Evolutionary conservation across 345 rosid species (phyloP), one percentile per base, ranked within the genome.

Genomic region (Brassica incana): DNA sequence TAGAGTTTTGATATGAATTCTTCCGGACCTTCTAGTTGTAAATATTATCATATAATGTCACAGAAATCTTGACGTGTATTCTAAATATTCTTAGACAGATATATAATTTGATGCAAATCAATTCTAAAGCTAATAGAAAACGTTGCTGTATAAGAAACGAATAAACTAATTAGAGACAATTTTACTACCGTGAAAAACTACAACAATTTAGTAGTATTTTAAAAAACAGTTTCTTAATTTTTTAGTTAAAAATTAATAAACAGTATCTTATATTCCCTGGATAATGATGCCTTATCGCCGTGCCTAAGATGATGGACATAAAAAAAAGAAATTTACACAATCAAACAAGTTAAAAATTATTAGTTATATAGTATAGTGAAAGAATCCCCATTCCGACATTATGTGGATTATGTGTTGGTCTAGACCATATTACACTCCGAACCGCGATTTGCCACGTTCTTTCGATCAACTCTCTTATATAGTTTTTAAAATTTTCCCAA

Each of bases 141-240:
- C 43, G 62, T 30, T 48, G 36, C 7, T 32, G 69, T 43, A 48
- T 43, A 73, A 45, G 67, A 65, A 74, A 65, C 52, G 58, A 50
- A 65, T 61, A 43, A 64, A 64, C 43, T n/a, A 64, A 64, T 64
- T 30, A 5, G 50, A 43, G 69, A 38, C 32, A 74, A 8, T 48
- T 16, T 40, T 3, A 48, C 27, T 16, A 32, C 48, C 27, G 20
- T 74, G 33, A 20, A 48, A 64, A 74, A 48, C 70, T 48, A 30
- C 30, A 15, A 16, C 36, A 59, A 67, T 43, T 11, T 76, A 16
- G 18, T 18, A 18, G 18, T 23, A 23, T 0, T 23, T 23, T 23
- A 23, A 23, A 23, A 23, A 23, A 23, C 25, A 23, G 25, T 23
- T 23, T 23, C 0, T 23, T 23, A 23, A n/a, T n/a, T n/a, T n/a